Conservation (phyloP, 768 basidiomycete species). For the Cystobasidium onofrii region DNA sequence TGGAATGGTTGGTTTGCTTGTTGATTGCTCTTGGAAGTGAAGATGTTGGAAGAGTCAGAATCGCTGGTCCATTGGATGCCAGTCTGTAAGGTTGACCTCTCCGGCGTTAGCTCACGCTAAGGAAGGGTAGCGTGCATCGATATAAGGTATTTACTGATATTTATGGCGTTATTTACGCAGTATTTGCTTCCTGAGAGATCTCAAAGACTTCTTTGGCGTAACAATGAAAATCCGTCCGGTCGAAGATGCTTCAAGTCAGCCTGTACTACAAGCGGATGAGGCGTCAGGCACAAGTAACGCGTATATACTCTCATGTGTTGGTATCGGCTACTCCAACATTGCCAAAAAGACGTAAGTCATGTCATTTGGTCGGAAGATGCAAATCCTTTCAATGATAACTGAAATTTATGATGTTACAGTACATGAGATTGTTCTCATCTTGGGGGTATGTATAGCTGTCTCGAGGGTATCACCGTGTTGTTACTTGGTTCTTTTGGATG, state of each 20-base stretch:
- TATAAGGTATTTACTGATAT: too few species aligned
- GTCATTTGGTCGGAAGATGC: not conserved
- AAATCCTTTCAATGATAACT: not conserved
- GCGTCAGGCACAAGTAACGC: slow-evolving; percentile 49
- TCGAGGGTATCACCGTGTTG: too few species aligned
- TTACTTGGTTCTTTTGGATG: too few species aligned
- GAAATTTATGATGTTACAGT: not conserved
- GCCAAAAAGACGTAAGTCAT: slow-evolving; percentile 44
- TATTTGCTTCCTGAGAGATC: slow-evolving; percentile 81
- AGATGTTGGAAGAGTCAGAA: slow-evolving; percentile 80
- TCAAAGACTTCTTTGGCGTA: slow-evolving; percentile 73
- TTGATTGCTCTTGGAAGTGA: slow-evolving; percentile 96
- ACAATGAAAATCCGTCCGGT: slow-evolving; percentile 73
- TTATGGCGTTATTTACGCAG: slow-evolving; percentile 50
- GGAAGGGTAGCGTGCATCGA: too few species aligned
- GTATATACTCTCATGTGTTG: slow-evolving; percentile 79
- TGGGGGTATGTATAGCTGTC: too few species aligned
- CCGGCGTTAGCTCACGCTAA: too few species aligned
- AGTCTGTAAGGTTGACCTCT: slow-evolving; percentile 31
- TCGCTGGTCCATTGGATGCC: slow-evolving; percentile 54
- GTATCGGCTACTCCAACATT: slow-evolving; percentile 81
- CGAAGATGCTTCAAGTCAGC: slow-evolving; percentile 4
- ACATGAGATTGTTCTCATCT: not conserved
- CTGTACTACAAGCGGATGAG: slow-evolving; percentile 33
- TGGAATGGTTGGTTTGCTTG: slow-evolving; percentile 74